These are phyloP conservation scores for Mrakiaceae sp. DNA, from an alignment of 1,284 basidiomycete genomes.

Conservation along the genomic window DNA sequence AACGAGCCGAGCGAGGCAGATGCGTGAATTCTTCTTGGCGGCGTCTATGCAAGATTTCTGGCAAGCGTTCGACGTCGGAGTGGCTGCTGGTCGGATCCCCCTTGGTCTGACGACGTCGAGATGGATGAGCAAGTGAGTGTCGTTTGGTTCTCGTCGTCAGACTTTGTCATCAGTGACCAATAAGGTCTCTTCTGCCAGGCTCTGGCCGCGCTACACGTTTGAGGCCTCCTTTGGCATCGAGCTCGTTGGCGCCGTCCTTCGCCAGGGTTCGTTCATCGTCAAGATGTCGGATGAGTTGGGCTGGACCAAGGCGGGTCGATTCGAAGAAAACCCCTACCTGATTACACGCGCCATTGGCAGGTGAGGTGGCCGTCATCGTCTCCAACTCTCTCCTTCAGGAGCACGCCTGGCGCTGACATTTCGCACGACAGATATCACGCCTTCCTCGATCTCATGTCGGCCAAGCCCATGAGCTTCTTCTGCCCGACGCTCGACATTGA, in stretches of 20 bases:
- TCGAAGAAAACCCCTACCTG: constrained; percentile 15
- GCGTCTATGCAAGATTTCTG: background rate
- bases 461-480: constrained; percentile 16
- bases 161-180: background rate
- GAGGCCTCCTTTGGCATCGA: background rate
- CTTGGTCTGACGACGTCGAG: background rate
- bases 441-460: constrained; percentile 20
- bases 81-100: background rate
- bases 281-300: constrained; percentile 22
- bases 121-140: background rate
- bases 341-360: constrained; percentile 16
- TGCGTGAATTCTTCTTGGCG: background rate
- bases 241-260: constrained; percentile 19
- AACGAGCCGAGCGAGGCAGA: background rate
- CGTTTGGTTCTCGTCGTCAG: background rate
- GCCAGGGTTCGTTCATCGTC: constrained; percentile 21
- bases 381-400: background rate
- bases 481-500: constrained; percentile 20
- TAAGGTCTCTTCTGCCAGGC: background rate
- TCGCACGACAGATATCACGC: constrained; percentile 16
- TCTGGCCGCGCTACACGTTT: background rate
- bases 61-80: background rate
- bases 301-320: constrained; percentile 19
- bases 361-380: background rate
- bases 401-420: background rate